Percentiles rank a stretch among this genome's conserved stretches.
phyloP scores from a whole-genome alignment of 179 eudicot genomes.

The Silene noctiflora region DNA sequence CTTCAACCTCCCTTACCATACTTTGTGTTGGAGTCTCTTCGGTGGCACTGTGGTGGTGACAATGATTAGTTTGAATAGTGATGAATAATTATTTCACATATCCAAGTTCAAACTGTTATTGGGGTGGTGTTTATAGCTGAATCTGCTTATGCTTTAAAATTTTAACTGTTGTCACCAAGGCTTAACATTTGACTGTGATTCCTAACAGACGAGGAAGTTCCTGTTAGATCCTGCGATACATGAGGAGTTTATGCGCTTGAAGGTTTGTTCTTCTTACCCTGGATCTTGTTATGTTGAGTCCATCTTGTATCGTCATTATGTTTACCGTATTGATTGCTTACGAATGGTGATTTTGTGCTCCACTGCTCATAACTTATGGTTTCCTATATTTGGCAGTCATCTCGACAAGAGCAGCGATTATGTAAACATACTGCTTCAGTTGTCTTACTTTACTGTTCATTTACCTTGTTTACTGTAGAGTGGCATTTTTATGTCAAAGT shows the following conservation, averaged over 20 bases:
- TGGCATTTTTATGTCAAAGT: too few relatives aligned
- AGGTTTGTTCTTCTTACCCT: constrained; percentile 43
- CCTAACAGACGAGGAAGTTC: constrained; percentile 72
- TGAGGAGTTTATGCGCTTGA: constrained; percentile 89
- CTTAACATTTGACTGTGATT: constrained; percentile 14
- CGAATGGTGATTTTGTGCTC: not conserved
- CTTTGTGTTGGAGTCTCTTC: not conserved
- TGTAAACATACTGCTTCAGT: too few relatives aligned
- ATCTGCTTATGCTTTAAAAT: not conserved
- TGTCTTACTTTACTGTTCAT: too few relatives aligned
- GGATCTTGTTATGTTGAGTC: not conserved
- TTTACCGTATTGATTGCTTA: not conserved
- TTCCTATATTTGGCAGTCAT: not conserved
- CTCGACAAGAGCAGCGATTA: too few relatives aligned
- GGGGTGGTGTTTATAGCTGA: not conserved
- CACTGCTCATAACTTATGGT: not conserved
- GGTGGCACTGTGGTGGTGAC: not conserved
- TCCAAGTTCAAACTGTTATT: not conserved
- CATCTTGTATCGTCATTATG: not conserved
- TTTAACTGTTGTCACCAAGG: not conserved
- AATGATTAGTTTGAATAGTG: not conserved
- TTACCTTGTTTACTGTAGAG: too few relatives aligned
- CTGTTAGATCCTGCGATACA: constrained; percentile 98
- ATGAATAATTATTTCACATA: not conserved
- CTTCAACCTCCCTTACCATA: too few relatives aligned